Evolutionary conservation across 2,329 filamentous ascomycete genomes (phyloP).

Genomic region (Ciborinia camelliae): DNA sequence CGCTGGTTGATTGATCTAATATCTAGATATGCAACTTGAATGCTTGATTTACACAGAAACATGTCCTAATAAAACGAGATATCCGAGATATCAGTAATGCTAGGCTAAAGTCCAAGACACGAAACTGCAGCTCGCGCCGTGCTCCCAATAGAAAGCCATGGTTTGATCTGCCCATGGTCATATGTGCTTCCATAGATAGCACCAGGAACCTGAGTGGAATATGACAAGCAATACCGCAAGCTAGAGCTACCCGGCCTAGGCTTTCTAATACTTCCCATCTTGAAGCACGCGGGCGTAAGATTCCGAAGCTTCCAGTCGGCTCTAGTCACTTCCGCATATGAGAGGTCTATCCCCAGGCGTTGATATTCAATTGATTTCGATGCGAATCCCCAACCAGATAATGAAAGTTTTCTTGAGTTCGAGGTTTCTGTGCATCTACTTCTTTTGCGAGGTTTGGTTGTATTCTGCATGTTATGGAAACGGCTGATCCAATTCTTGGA

Average conservation of each 20-base stretch:
- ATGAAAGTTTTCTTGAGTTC: neutral
- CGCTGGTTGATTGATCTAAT: neutral
- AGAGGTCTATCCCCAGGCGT: neutral
- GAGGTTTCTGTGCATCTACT: no score
- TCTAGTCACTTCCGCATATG: neutral
- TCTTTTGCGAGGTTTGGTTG: neutral
- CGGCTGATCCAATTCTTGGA: neutral
- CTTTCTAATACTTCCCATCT: neutral
- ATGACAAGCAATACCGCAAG: neutral
- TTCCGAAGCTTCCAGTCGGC: neutral
- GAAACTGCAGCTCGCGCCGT: neutral
- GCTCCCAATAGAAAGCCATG: neutral
- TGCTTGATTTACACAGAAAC: neutral
- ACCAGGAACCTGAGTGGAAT: neutral
- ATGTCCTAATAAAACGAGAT: accelerated
- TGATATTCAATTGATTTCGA: neutral
- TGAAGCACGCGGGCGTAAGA: neutral
- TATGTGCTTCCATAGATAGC: neutral
- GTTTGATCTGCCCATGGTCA: neutral
- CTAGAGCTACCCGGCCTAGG: neutral
- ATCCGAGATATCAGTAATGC: neutral
- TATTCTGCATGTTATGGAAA: neutral
- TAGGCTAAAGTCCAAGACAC: neutral
- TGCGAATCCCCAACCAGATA: neutral
- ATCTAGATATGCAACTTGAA: neutral